Base-by-base conservation (phyloP, 1,284 basidiomycete genomes). In the Fomitopsis pinicola region DNA sequence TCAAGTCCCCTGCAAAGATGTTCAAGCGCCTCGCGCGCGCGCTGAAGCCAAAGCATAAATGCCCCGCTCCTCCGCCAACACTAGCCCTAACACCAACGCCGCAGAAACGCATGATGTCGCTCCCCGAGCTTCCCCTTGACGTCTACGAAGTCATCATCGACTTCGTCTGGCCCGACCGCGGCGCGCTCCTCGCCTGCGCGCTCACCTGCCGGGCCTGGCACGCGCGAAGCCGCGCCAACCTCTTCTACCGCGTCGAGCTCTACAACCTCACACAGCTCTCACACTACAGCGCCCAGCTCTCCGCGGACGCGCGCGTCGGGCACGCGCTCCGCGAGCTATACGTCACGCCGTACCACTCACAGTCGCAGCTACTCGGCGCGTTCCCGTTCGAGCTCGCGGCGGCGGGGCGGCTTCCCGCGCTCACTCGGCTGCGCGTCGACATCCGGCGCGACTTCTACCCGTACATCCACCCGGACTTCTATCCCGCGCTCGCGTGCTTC, bases 91-190 rank as follows among this genome's bases (percentile, higher is more conserved):
- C 52, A 33, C 28, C 19, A 30, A 33, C 36, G 7, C 52, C 35
- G 6, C 10, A 28, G 15, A 48, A 4, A 15, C 14, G 33, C 3
- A 36, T 35, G 17, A 22, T 17, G n/a, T 17, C 35, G 52, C 35
- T 40, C 17, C 36, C 59, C 28, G 40, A 42, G 14, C 45, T 69
- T 8, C 67, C 66, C 5, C 61, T 63, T 42, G 67, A 68, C 38
- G 44, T 70, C 22, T 63, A 60, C 38, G 65, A 68, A 15, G 63
- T 61, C 22, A 67, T 69, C 56, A 68, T 70, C 59, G 67, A 68
- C 58, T 63, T 60, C 52, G 57, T 60, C 36, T 60, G 56, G 60
- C 54, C 55, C 22, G 64, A 65, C 56, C 30, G 36, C 14, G 58
- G 30, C 7, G 57, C 61, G 8, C 55, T 68, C n/a, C 61, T 60